Base-by-base conservation (phyloP, 192 early-diverging fungal species). In the Linnemannia exigua region DNA sequence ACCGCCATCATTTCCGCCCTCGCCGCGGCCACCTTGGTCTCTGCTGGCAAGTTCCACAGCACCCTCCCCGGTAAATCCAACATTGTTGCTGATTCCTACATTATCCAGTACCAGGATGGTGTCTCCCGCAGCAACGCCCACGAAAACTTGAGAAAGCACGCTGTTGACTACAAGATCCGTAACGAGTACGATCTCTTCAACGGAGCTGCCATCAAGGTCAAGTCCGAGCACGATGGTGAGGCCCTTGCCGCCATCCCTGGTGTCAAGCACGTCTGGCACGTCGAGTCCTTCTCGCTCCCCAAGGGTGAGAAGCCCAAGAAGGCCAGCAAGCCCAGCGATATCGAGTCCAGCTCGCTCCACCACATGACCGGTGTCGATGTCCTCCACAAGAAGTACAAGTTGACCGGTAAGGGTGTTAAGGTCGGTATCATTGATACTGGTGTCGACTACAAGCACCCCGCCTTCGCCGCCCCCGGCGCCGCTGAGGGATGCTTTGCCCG, bases 381-480 rank as follows among this genome's bases (percentile, higher is more conserved):
- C 22, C 61, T 82, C 11, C 87, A 87, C 54, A 36, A 85, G 35
- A 82, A 86, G 79, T 70, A 87, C 67, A 83, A 81, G 79, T 85
- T 83, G 41, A 83, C 77, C 50, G 76, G 84, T 2, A 88, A 87
- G 76, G 87, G 88, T 11, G 86, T 92, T 66, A 92, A 89, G 72
- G 88, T 93, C 54, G 92, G 90, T 61, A 67, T 93, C 70, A 91
- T 93, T 28, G 93, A 93, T 71, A 91, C 89, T 47, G 93, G 92
- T 86, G 79, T 90, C 75, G 92, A 81, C 72, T 93, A 77, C 76
- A 85, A 33, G 44, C 95, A 96, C 79, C 92, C 93, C 0, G 91
- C 93, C 35, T 90, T 95, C 31, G 94, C 94, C 36, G 89, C 78
- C 50, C 6, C 67, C 33, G 84, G 84, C 41, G 84, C 84, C 12